Evolutionary conservation across 108 stramenopile species (phyloP).

Genomic region (Aurantiochytrium sp.): DNA sequence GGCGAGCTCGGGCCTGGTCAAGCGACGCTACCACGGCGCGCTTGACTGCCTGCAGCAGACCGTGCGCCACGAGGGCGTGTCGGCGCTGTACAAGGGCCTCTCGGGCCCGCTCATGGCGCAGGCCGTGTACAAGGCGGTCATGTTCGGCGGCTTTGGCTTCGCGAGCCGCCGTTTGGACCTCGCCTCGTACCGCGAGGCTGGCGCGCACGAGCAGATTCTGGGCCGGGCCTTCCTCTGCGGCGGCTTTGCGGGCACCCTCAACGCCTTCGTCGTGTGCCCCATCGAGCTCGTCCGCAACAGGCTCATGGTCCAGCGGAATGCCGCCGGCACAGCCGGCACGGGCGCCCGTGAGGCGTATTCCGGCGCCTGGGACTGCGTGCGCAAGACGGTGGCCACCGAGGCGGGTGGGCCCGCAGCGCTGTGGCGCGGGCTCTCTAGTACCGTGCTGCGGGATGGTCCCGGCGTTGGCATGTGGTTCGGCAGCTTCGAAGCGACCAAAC

Average conservation of each 20-base stretch:
- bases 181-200: neutral
- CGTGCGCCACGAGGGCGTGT: slow-evolving; percentile 35
- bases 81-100: slow-evolving; percentile 46
- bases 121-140: slow-evolving; percentile 45
- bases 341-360: neutral
- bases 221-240: slow-evolving; percentile 25
- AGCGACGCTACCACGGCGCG: neutral
- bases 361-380: neutral
- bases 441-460: slow-evolving; percentile 27
- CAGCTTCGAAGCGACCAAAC: neutral
- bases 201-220: neutral
- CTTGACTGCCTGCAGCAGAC: slow-evolving; percentile 30
- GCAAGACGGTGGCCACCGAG: neutral
- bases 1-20: neutral
- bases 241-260: slow-evolving; percentile 39
- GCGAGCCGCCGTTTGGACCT: neutral
- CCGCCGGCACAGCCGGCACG: neutral
- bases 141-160: slow-evolving; percentile 30
- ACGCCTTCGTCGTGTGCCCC: slow-evolving; percentile 44
- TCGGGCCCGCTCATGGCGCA: slow-evolving; percentile 38
- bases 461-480: slow-evolving; percentile 32
- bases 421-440: slow-evolving; percentile 7
- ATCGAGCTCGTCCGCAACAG: slow-evolving; percentile 48
- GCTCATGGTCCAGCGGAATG: slow-evolving; percentile 32
- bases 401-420: neutral